Conservation (phyloP, 139 green algal species). For the Gonium pectorale region DNA sequence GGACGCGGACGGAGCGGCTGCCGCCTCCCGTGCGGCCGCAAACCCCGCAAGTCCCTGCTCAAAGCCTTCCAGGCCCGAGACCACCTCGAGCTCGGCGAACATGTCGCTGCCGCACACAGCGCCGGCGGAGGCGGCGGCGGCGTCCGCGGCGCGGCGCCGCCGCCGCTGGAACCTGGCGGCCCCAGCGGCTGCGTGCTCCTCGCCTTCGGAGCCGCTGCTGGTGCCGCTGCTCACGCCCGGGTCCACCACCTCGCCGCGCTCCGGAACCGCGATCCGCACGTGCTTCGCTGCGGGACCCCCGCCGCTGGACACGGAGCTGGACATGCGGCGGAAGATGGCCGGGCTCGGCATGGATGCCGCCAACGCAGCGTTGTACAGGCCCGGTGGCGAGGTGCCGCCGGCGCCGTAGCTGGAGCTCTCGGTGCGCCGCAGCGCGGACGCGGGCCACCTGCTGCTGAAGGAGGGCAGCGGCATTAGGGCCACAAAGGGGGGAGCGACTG, state of each 20-base stretch:
- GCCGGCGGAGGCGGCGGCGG: not conserved
- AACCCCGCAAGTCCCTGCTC: not conserved
- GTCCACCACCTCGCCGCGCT: constrained; percentile 19
- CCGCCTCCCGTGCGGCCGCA: not conserved
- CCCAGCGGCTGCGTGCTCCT: not conserved
- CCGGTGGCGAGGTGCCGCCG: too few species aligned
- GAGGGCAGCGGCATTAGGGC: too few species aligned
- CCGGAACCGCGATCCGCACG: constrained; percentile 38
- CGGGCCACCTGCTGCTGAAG: too few species aligned
- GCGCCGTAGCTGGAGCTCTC: too few species aligned
- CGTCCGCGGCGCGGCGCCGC: not conserved
- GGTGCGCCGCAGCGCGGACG: too few species aligned
- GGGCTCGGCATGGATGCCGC: not conserved
- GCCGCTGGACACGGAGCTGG: not conserved
- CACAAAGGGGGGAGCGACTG: too few species aligned
- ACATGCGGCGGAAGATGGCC: not conserved
- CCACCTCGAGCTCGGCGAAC: constrained; percentile 7
- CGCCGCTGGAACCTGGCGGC: not conserved
- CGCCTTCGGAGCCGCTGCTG: not conserved
- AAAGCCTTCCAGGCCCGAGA: not conserved
- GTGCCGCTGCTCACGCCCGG: constrained; percentile 28
- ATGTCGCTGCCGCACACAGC: not conserved
- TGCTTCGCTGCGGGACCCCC: not conserved
- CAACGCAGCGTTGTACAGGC: too few species aligned
- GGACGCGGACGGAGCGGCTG: not conserved